A percentile compares a stretch with the other conserved stretches of the same genome.
Evolutionary conservation across 1,139 yeast genomes (phyloP).

Genomic region (Taiozyma sp.): DNA sequence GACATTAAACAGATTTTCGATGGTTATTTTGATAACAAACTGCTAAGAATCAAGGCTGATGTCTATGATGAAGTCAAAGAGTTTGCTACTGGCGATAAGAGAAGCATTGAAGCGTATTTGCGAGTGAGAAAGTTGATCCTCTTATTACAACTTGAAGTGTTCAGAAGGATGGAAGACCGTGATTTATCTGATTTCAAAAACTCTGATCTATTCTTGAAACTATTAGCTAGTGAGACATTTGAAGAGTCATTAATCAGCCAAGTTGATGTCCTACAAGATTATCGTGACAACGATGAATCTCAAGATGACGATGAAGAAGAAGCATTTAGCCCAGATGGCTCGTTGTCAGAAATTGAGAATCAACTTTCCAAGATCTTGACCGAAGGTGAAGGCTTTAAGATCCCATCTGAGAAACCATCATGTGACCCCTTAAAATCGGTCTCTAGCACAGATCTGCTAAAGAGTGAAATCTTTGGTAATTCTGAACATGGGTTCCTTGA

Average conservation of each 20-base stretch:
- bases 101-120: conserved; percentile 21
- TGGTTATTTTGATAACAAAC: conserved; percentile 33
- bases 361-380: conserved; percentile 60
- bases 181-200: conserved; percentile 57
- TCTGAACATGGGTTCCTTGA: conserved; percentile 20
- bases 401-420: neutral
- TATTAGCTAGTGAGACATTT: conserved; percentile 37
- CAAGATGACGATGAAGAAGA: conserved; percentile 3
- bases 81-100: conserved; percentile 25
- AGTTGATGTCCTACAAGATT: conserved; percentile 15
- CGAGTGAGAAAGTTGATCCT: conserved; percentile 56
- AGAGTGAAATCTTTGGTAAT: conserved; percentile 19
- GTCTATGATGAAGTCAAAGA: conserved; percentile 29
- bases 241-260: conserved; percentile 21
- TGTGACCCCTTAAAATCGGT: neutral
- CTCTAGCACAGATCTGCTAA: conserved; percentile 2
- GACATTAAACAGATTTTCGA: conserved; percentile 46
- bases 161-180: conserved; percentile 40
- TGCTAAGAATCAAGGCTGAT: conserved; percentile 28
- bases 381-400: conserved; percentile 17
- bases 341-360: conserved; percentile 59
- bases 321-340: neutral
- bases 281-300: conserved; percentile 4
- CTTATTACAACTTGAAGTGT: conserved; percentile 51
- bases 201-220: conserved; percentile 43